phyloP scores from a whole-genome alignment of 805 yeast species.

The Zygosaccharomyces pseudorouxii region DNA sequence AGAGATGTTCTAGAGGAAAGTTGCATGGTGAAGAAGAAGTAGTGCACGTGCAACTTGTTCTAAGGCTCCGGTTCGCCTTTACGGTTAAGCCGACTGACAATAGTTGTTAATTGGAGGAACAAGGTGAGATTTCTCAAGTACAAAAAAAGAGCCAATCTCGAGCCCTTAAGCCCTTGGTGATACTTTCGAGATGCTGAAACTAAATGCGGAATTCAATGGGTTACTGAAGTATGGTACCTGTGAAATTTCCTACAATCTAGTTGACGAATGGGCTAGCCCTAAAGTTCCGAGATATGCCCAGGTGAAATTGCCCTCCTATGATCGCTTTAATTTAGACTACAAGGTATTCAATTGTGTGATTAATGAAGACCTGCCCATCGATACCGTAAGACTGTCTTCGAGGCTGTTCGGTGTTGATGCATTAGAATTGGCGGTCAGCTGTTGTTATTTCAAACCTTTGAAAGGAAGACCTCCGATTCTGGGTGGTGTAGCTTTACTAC shows the following conservation, averaged over 20 bases:
- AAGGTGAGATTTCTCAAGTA: background rate
- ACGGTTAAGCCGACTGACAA: background rate
- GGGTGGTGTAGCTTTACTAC: conserved; percentile 13
- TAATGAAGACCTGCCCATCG: conserved; percentile 11
- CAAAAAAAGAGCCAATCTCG: background rate
- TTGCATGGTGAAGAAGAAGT: conserved; percentile 18
- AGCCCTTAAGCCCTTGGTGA: background rate
- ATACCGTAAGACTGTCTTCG: conserved; percentile 14
- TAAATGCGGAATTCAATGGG: conserved; percentile 9
- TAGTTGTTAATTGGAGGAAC: background rate
- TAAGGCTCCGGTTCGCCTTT: background rate
- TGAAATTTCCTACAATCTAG: conserved; percentile 10
- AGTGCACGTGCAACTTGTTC: background rate
- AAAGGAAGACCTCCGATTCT: conserved; percentile 12
- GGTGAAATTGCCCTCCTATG: conserved; percentile 13
- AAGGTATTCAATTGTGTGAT: conserved; percentile 9
- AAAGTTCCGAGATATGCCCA: conserved; percentile 10
- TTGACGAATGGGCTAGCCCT: conserved; percentile 2
- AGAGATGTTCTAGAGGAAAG: conserved; percentile 55
- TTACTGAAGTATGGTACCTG: conserved; percentile 4
- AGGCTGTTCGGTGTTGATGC: conserved; percentile 8
- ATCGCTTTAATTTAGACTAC: background rate
- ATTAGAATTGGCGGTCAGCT: conserved; percentile 15
- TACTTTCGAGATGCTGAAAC: conserved; percentile 5
- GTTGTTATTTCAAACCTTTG: conserved; percentile 15